phyloP scores from a whole-genome alignment of 352 stramenopile genomes.

The Lagenidium sp. region DNA sequence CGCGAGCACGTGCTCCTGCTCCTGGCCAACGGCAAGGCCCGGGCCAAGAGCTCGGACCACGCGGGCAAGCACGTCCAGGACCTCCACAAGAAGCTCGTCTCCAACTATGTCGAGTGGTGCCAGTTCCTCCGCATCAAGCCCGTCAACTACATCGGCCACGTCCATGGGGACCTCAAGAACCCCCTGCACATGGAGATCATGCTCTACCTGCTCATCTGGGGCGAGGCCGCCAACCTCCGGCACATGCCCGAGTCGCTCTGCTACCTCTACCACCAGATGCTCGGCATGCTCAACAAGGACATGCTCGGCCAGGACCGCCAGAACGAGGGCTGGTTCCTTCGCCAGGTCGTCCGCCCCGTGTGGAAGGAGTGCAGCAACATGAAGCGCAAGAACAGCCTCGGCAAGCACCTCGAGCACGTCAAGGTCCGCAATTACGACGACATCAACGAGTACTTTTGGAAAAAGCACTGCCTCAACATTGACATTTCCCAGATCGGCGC shows the following conservation, averaged over 20 bases:
- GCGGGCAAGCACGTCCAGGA: constrained; percentile 49
- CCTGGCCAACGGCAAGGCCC: constrained; percentile 63
- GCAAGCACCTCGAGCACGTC: constrained; percentile 22
- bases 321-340: constrained; percentile 16
- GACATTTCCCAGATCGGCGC: constrained; percentile 12
- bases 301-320: constrained; percentile 7
- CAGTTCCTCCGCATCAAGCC: constrained; percentile 57
- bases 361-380: constrained; percentile 24
- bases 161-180: constrained; percentile 10
- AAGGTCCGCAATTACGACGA: constrained; percentile 33
- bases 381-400: constrained; percentile 20
- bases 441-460: constrained; percentile 38
- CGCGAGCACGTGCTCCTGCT: constrained; percentile 66
- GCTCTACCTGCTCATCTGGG: constrained; percentile 92
- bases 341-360: constrained; percentile 16
- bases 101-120: constrained; percentile 74
- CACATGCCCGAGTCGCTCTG: constrained; percentile 93
- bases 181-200: constrained; percentile 74
- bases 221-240: constrained; percentile 87
- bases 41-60: constrained; percentile 27
- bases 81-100: constrained; percentile 57
- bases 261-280: constrained; percentile 86
- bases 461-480: constrained; percentile 17
- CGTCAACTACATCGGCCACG: constrained; percentile 47
- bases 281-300: constrained; percentile 19